Conservation (phyloP, 2,329 filamentous ascomycete genomes). For the Cladosporium halotolerans region DNA sequence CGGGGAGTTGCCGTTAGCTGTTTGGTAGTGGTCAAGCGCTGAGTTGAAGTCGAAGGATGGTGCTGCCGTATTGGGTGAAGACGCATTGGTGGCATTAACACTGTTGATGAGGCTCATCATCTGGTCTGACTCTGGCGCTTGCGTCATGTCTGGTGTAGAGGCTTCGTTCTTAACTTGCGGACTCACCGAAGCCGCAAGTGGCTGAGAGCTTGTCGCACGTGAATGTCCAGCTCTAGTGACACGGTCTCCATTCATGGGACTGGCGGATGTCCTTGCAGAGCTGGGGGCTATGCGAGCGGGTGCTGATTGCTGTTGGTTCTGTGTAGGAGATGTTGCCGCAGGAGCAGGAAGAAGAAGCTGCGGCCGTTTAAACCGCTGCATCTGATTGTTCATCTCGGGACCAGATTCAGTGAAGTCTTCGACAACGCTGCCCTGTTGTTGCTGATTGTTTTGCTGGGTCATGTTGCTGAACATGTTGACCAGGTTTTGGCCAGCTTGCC, state of each 20-base stretch:
- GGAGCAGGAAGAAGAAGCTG: conserved; percentile 27
- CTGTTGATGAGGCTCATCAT: conserved; percentile 47
- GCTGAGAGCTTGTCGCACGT: conserved; percentile 13
- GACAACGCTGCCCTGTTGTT: conserved; percentile 53
- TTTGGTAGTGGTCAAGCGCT: conserved; percentile 43
- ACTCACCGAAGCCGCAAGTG: conserved; percentile 17
- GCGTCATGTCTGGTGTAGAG: conserved; percentile 31
- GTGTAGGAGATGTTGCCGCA: conserved; percentile 25
- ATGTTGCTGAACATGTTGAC: conserved; percentile 71
- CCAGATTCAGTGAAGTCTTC: conserved; percentile 49
- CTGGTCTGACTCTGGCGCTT: conserved; percentile 38
- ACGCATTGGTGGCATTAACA: conserved; percentile 35
- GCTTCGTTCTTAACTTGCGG: conserved; percentile 37
- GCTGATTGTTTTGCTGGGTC: conserved; percentile 14
- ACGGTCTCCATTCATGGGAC: conserved; percentile 20
- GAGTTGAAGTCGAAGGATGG: conserved; percentile 41
- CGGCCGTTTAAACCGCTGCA: conserved; percentile 26
- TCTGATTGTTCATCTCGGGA: conserved; percentile 27
- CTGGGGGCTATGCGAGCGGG: conserved; percentile 20
- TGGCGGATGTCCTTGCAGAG: conserved; percentile 22
- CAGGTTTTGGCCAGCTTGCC: conserved; percentile 70
- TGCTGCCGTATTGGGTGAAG: conserved; percentile 28
- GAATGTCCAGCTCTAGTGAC: conserved; percentile 16
- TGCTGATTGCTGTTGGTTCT: conserved; percentile 23
- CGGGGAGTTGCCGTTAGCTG: conserved; percentile 39